Evolutionary conservation across 495 filamentous ascomycete genomes (phyloP).

Genomic region (Cudoniella acicularis): DNA sequence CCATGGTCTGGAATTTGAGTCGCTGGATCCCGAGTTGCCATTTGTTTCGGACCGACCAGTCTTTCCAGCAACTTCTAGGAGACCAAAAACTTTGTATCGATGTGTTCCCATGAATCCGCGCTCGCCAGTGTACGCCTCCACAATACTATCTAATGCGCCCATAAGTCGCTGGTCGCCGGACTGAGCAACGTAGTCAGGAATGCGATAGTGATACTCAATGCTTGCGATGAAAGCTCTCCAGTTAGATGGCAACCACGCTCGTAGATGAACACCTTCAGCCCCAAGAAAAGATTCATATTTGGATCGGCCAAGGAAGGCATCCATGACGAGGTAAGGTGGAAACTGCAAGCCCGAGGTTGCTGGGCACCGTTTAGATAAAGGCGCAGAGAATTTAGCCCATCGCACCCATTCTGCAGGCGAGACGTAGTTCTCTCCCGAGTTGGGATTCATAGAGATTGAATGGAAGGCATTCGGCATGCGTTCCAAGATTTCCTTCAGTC

Average conservation of each 20-base stretch:
- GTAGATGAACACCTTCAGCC: constrained; percentile 31
- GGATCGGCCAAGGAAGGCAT: constrained; percentile 32
- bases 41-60: constrained; percentile 35
- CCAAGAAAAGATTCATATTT: constrained; percentile 34
- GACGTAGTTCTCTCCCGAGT: constrained; percentile 31
- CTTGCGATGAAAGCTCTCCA: constrained; percentile 32
- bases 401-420: constrained; percentile 30
- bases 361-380: constrained; percentile 31
- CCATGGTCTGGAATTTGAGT: constrained; percentile 29
- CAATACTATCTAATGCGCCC: constrained; percentile 30
- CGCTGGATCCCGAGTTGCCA: constrained; percentile 28
- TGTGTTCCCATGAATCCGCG: constrained; percentile 36
- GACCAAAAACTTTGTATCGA: constrained; percentile 37
- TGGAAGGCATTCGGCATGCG: constrained; percentile 32
- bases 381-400: constrained; percentile 34
- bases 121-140: constrained; percentile 33
- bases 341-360: constrained; percentile 31
- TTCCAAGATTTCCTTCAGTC: constrained; percentile 31
- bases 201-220: constrained; percentile 29
- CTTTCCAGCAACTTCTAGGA: constrained; percentile 35
- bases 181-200: constrained; percentile 29
- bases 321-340: constrained; percentile 32
- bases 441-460: constrained; percentile 34
- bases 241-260: constrained; percentile 32
- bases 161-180: constrained; percentile 24